A percentile compares a stretch with the other conserved stretches of the same genome.
phyloP scores from a whole-genome alignment of 1,139 yeast species.

The Hyphopichia pseudoburtonii region DNA sequence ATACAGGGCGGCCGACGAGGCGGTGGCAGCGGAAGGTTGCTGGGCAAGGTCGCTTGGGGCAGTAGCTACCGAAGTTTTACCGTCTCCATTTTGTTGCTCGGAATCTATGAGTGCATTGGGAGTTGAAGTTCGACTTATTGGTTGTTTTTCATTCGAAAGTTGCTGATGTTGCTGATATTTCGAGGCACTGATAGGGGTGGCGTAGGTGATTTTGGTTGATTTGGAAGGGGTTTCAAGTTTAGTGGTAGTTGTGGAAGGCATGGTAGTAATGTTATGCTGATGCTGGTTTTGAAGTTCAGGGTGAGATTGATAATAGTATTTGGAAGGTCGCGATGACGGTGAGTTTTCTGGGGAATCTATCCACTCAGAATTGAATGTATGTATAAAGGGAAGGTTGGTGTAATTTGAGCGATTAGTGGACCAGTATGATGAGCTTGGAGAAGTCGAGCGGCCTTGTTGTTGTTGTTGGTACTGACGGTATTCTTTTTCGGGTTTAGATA shows the following conservation, averaged over 20 bases:
- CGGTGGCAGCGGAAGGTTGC: background rate
- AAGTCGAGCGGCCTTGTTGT: slow-evolving; percentile 4
- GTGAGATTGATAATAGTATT: background rate
- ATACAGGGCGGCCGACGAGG: background rate
- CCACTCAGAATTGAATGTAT: slow-evolving; percentile 40
- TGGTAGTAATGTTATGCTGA: slow-evolving; percentile 1
- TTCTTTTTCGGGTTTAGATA: slow-evolving; percentile 1
- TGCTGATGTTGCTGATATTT: slow-evolving; percentile 14
- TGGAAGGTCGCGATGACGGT: slow-evolving; percentile 3
- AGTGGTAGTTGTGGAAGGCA: slow-evolving; percentile 11
- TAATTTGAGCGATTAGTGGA: background rate
- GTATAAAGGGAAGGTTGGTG: slow-evolving; percentile 14
- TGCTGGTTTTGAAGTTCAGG: background rate
- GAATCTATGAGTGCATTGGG: too few relatives aligned
- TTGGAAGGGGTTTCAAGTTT: slow-evolving; percentile 25
- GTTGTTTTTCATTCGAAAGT: slow-evolving; percentile 12
- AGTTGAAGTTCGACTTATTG: slow-evolving; percentile 8
- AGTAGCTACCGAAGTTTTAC: background rate
- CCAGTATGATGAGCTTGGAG: background rate
- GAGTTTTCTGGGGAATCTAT: slow-evolving; percentile 23
- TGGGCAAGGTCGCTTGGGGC: too few relatives aligned
- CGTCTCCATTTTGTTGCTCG: background rate
- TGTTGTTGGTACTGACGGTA: background rate
- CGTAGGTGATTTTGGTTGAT: slow-evolving; percentile 14
- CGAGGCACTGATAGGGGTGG: slow-evolving; percentile 24